Base-by-base conservation (phyloP, 1,139 yeast genomes). In the Magnusiomyces suaveolens region DNA sequence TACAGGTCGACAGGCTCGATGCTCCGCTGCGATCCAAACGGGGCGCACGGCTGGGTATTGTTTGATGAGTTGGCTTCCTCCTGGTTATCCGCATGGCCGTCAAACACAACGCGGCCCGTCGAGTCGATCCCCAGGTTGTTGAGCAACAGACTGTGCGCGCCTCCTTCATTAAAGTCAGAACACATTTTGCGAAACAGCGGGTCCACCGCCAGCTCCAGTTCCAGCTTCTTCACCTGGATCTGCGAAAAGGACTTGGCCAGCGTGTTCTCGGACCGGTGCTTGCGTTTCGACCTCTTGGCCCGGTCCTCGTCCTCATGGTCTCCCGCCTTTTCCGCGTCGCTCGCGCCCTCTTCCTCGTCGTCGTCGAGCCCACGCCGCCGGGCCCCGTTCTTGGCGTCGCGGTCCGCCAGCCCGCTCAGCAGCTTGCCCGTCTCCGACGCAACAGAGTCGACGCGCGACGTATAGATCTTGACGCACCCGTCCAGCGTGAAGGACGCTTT, bases 141-240 rank as follows among this genome's bases (percentile, higher is more conserved):
- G 62, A 88, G 71, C 52, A 90, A 71, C 55, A 90, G 72, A 53
- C 95, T 86, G 63, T 84, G 87, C 10, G 97, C 90, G 3, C 97
- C 97, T 41, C 97, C 96, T 70, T 90, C 96, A 67, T 90, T 97
- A 64, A 89, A 90, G 58, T 89, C 96, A 0, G 96, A 87, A 51
- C 90, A 75, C 52, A 95, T 90, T 64, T 88, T 88, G 59, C 87
- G 84, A 69, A 90, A 88, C 52, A 90, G 74, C 0, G 97, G 97
- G 68, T 90, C 97, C 52, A 88, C 84, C 8, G 84, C 78, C 32
- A 87, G 71, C 62, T 87, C 95, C 60, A 84, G 82, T 52, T 88
- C 95, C 48, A 86, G 71, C 60, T 84, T 82, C 65, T 84, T 85
- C 57, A 85, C 75, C 60, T 73, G 74, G n/a, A 89, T 74, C 23